These are phyloP conservation scores for Sporisorium exsertum DNA, from an alignment of 1,284 basidiomycete species.

Conservation along the genomic window DNA sequence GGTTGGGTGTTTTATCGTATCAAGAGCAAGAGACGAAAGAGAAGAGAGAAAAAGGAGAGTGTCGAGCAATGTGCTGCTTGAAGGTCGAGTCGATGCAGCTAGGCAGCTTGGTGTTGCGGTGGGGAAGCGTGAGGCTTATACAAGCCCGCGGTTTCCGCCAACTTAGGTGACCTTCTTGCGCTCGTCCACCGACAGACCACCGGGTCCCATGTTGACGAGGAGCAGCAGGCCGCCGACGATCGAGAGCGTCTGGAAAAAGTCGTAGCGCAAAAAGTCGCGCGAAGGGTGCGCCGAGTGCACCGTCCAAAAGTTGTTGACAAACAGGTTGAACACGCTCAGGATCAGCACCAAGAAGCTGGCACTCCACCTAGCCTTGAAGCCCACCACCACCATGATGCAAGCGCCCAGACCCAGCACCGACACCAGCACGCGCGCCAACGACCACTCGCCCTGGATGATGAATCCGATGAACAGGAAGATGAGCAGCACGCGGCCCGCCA, in stretches of 20 bases:
- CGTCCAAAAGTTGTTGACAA: conserved; percentile 98
- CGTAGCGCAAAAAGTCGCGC: conserved; percentile 87
- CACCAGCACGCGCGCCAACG: conserved; percentile 83
- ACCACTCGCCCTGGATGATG: conserved; percentile 93
- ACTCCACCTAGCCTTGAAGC: conserved; percentile 99
- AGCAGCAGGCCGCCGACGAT: conserved; percentile 97
- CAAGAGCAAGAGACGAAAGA: not conserved
- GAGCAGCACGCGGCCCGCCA: conserved; percentile 94
- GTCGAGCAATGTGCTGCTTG: not conserved
- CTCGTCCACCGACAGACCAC: conserved; percentile 96
- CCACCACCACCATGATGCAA: conserved; percentile 95
- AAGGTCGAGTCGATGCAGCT: not conserved
- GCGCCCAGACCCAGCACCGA: conserved; percentile 78
- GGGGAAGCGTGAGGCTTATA: not conserved
- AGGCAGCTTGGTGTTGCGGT: not conserved
- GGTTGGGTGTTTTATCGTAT: not conserved
- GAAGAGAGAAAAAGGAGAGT: not conserved
- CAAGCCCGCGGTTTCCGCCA: not conserved
- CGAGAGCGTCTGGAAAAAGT: conserved; percentile 73
- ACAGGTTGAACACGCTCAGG: conserved; percentile 88
- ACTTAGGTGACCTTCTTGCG: conserved; percentile 85
- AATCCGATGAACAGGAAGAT: conserved; percentile 99
- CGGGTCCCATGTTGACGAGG: conserved; percentile 97
- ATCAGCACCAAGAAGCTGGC: conserved; percentile 95
- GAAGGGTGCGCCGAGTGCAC: conserved; percentile 90